phyloP scores from a whole-genome alignment of 345 rosid species.

The Melastoma malabathricum region DNA sequence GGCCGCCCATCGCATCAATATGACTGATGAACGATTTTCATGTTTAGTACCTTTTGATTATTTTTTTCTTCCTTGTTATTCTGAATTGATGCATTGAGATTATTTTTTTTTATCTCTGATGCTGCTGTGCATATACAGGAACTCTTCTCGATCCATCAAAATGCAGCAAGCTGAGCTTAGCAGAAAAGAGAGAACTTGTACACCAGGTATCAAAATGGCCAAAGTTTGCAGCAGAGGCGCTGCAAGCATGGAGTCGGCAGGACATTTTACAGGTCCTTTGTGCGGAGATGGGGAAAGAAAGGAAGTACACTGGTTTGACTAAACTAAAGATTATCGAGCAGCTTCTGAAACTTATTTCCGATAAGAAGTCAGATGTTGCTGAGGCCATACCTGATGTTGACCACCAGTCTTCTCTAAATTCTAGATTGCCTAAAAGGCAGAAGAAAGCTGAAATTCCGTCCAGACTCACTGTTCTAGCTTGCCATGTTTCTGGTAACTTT shows the following conservation, averaged over 20 bases:
- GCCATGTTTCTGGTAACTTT: constrained; percentile 12
- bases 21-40: too few species aligned
- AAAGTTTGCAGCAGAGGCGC: constrained; percentile 44
- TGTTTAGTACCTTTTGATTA: too few species aligned
- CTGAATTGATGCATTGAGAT: too few species aligned
- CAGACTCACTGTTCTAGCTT: constrained; percentile 27
- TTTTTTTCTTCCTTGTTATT: too few species aligned
- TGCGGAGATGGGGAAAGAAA: constrained; percentile 94
- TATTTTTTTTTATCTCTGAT: too few species aligned
- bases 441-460: constrained; percentile 56
- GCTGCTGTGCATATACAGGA: constrained; percentile 10
- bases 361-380: constrained; percentile 36
- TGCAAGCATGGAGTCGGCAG: constrained; percentile 89
- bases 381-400: constrained; percentile 24
- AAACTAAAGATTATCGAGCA: constrained; percentile 88
- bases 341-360: constrained; percentile 63
- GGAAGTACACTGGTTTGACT: constrained; percentile 87
- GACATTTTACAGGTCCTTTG: constrained; percentile 88
- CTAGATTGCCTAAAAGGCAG: constrained; percentile 42
- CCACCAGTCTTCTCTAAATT: constrained; percentile 20
- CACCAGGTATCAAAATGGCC: constrained; percentile 62
- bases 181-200: constrained; percentile 77
- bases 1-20: too few species aligned
- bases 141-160: constrained; percentile 34
- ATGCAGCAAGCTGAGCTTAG: constrained; percentile 45